phyloP scores from a whole-genome alignment of 1,284 basidiomycete species.

The Ganoderma sinense region DNA sequence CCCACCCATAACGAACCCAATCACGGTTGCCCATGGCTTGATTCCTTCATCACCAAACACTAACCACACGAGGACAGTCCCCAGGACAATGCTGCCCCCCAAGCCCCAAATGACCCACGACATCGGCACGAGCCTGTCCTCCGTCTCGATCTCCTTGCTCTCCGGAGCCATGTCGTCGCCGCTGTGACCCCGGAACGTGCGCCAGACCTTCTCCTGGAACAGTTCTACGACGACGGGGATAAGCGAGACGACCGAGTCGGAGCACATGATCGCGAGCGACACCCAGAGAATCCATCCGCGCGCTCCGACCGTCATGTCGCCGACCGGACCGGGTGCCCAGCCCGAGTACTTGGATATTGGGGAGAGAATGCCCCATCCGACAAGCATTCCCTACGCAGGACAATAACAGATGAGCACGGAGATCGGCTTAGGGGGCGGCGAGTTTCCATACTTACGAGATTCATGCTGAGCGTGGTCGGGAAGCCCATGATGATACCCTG shows the following conservation, averaged over 20 bases:
- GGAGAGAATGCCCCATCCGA: slow-evolving; percentile 93
- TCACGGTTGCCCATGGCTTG: slow-evolving; percentile 91
- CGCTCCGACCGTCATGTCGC: slow-evolving; percentile 84
- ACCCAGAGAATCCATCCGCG: slow-evolving; percentile 96
- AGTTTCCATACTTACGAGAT: slow-evolving; percentile 58
- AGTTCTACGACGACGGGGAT: slow-evolving; percentile 68
- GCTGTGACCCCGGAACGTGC: slow-evolving; percentile 15
- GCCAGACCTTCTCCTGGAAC: slow-evolving; percentile 37
- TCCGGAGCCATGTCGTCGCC: slow-evolving; percentile 42
- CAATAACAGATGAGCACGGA: background rate
- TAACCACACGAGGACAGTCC: slow-evolving; percentile 84
- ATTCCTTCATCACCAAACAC: slow-evolving; percentile 93
- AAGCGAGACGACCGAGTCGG: slow-evolving; percentile 89
- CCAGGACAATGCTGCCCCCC: slow-evolving; percentile 66
- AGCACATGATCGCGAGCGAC: slow-evolving; percentile 93
- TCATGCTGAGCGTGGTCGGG: slow-evolving; percentile 94
- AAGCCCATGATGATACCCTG: slow-evolving; percentile 99
- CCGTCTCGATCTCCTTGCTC: slow-evolving; percentile 80
- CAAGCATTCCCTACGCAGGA: slow-evolving; percentile 83
- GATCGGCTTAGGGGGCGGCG: background rate
- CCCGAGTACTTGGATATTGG: slow-evolving; percentile 84
- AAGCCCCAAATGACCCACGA: slow-evolving; percentile 83
- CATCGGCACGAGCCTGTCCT: slow-evolving; percentile 83
- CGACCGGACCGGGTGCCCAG: slow-evolving; percentile 92
- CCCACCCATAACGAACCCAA: slow-evolving; percentile 86